Evolutionary conservation across 345 rosid genomes (phyloP).

Genomic region (Rhodomyrtus tomentosa): DNA sequence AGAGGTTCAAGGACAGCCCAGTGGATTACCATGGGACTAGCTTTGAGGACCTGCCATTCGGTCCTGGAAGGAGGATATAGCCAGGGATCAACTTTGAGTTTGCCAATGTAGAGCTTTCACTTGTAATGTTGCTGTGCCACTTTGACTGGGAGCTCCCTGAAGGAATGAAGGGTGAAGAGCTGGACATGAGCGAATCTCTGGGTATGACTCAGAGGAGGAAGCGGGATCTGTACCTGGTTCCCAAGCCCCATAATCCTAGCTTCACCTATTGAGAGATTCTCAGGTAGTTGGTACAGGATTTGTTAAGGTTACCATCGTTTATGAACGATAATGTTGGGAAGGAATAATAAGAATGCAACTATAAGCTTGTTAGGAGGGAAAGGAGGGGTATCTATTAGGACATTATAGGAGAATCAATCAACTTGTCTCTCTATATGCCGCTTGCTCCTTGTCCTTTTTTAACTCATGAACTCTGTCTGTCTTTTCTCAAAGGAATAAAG

Average conservation of each 20-base stretch:
- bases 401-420: too few species aligned
- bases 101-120: background rate
- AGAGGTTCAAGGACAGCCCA: background rate
- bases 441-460: too few species aligned
- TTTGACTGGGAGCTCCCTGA: conserved; percentile 15
- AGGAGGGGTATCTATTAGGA: too few species aligned
- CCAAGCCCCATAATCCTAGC: background rate
- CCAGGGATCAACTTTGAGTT: conserved; percentile 12
- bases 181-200: background rate
- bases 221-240: background rate
- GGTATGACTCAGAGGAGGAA: background rate
- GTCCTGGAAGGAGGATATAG: conserved; percentile 17
- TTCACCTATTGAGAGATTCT: background rate
- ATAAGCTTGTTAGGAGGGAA: background rate
- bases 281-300: background rate
- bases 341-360: background rate
- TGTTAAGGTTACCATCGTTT: background rate
- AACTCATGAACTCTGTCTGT: too few species aligned
- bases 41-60: conserved; percentile 9
- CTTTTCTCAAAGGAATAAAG: too few species aligned
- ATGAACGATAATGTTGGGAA: background rate
- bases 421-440: too few species aligned
- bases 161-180: background rate
- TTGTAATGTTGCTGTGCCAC: conserved; percentile 12
- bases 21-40: background rate